A percentile compares a stretch with the other conserved stretches of the same genome.
Evolutionary conservation across 768 basidiomycete species (phyloP).

Genomic region (Crassisporium funariophilum): DNA sequence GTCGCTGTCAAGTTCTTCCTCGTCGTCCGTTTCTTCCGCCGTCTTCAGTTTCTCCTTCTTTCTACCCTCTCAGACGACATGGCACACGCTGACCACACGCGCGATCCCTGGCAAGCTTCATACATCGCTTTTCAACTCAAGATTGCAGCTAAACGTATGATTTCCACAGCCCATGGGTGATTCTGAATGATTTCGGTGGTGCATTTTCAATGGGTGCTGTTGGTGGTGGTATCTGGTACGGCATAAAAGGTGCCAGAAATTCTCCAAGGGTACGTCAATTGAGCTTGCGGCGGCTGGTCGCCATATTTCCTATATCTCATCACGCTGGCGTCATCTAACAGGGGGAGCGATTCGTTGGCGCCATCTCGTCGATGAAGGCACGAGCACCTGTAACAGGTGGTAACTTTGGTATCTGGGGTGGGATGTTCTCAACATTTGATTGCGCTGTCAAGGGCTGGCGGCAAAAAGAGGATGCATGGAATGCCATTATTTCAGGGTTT

Average conservation of each 20-base stretch:
- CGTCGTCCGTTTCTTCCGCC: constrained; percentile 10
- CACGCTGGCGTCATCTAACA: constrained; percentile 37
- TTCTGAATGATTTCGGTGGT: constrained; percentile 97
- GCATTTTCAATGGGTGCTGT: constrained; percentile 98
- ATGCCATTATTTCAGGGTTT: constrained; percentile 97
- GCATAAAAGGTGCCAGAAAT: constrained; percentile 96
- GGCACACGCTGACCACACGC: constrained; percentile 30
- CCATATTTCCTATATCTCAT: constrained; percentile 5
- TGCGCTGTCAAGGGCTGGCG: constrained; percentile 96
- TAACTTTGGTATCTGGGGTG: constrained; percentile 95
- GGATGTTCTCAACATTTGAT: constrained; percentile 98
- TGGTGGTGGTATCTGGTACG: constrained; percentile 98
- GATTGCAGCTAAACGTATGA: constrained; percentile 2
- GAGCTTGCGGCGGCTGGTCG: too few relatives aligned
- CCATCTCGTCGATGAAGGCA: constrained; percentile 95
- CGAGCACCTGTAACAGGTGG: constrained; percentile 98
- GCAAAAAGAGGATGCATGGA: constrained; percentile 99
- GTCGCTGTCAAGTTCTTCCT: constrained; percentile 3
- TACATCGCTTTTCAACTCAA: background rate
- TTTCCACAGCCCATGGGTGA: constrained; percentile 86
- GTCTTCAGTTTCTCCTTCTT: constrained; percentile 6
- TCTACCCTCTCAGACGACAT: constrained; percentile 14
- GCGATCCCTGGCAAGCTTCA: constrained; percentile 28
- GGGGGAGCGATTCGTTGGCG: constrained; percentile 95
- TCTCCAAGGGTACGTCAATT: constrained; percentile 83